Evolutionary conservation across 1,284 basidiomycete species (phyloP).

Genomic region (Dichomitus squalens): DNA sequence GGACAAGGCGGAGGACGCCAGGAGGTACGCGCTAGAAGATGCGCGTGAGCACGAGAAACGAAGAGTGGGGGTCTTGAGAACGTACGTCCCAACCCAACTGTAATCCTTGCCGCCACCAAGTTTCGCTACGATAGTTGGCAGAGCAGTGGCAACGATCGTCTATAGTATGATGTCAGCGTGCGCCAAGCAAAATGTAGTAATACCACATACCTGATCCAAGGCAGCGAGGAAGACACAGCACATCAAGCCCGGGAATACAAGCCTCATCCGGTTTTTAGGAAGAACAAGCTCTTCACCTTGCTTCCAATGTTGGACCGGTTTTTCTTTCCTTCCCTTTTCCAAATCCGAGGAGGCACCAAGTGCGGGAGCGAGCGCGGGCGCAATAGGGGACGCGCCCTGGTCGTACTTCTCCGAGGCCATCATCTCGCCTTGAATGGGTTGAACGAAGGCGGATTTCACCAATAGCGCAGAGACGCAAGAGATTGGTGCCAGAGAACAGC

Average conservation of each 20-base stretch:
- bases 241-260: constrained; percentile 46
- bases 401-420: constrained; percentile 17
- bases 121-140: constrained; percentile 74
- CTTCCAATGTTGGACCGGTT: constrained; percentile 39
- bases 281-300: constrained; percentile 41
- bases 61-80: neutral
- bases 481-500: constrained; percentile 4
- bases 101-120: constrained; percentile 71
- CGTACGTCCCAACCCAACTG: constrained; percentile 77
- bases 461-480: constrained; percentile 7
- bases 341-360: neutral
- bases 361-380: neutral
- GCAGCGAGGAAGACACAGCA: constrained; percentile 46
- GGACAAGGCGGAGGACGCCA: constrained; percentile 67
- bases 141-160: constrained; percentile 81
- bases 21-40: constrained; percentile 64
- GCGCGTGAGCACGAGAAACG: neutral
- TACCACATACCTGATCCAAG: constrained; percentile 39
- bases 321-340: constrained; percentile 15
- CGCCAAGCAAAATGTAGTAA: neutral
- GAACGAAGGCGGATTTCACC: neutral
- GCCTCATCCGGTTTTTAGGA: constrained; percentile 41
- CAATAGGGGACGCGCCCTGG: constrained; percentile 1
- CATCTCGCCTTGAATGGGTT: neutral
- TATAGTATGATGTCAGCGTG: constrained; percentile 28